phyloP scores from a whole-genome alignment of 345 rosid genomes.

The Salix exigua region DNA sequence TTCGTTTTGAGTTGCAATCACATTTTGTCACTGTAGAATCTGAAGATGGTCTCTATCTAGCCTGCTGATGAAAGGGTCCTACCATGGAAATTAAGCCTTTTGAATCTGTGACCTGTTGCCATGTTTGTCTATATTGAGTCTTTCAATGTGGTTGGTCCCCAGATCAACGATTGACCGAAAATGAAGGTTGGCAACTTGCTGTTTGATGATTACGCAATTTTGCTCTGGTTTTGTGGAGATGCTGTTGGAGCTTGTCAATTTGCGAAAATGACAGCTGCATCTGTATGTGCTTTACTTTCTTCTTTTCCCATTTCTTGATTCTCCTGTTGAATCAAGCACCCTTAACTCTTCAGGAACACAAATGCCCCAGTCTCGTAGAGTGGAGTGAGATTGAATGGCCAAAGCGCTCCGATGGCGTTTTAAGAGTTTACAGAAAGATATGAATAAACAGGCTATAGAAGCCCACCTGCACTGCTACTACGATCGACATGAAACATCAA shows the following conservation, averaged over 20 bases:
- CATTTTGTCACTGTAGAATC: constrained; percentile 20
- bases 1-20: constrained; percentile 10
- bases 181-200: constrained; percentile 4
- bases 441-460: background rate
- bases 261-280: constrained; percentile 13
- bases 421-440: background rate
- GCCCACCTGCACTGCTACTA: background rate
- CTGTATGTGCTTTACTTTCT: background rate
- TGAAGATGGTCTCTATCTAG: constrained; percentile 13
- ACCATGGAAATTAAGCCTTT: constrained; percentile 26
- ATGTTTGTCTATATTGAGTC: constrained; percentile 8
- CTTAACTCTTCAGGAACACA: background rate
- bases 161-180: constrained; percentile 8
- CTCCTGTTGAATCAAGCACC: constrained; percentile 1
- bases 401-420: background rate
- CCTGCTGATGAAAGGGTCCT: constrained; percentile 23
- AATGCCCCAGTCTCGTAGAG: constrained; percentile 11
- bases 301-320: background rate
- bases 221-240: constrained; percentile 8
- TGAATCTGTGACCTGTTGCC: constrained; percentile 11
- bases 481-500: background rate
- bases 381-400: constrained; percentile 15
- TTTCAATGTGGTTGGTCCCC: constrained; percentile 12
- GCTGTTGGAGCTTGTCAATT: constrained; percentile 17
- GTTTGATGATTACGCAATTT: constrained; percentile 12